Percentiles rank a stretch among this genome's conserved stretches.
phyloP scores from a whole-genome alignment of 306 rosid species.

The Quercus alba region DNA sequence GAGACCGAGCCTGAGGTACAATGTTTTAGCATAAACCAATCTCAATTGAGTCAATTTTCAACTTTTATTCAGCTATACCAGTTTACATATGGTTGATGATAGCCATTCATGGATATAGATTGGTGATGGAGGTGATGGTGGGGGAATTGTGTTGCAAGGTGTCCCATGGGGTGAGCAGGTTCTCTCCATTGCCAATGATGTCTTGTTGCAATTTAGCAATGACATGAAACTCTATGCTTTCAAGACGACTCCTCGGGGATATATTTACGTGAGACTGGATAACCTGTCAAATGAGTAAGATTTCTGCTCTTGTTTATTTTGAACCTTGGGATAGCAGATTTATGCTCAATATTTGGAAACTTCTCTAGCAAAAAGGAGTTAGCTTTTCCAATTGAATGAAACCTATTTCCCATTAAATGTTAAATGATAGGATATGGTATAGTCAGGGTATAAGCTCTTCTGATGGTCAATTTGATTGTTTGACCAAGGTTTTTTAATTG shows the following conservation, averaged over 20 bases:
- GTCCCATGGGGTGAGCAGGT: slow-evolving; percentile 80
- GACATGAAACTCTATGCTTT: slow-evolving; percentile 72
- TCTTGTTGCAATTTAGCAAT: slow-evolving; percentile 47
- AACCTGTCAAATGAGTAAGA: slow-evolving; percentile 65
- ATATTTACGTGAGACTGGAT: slow-evolving; percentile 81
- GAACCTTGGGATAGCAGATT: not conserved
- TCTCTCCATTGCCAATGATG: slow-evolving; percentile 63
- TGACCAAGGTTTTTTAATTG: not conserved
- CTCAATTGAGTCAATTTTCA: not conserved
- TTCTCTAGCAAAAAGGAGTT: not conserved
- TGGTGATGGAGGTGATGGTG: slow-evolving; percentile 90
- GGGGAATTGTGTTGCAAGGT: slow-evolving; percentile 72
- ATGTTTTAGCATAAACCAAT: not conserved
- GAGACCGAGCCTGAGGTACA: slow-evolving; percentile 60
- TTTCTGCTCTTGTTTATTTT: slow-evolving; percentile 18
- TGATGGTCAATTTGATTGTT: not conserved
- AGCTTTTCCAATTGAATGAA: not conserved
- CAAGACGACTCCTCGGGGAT: slow-evolving; percentile 79
- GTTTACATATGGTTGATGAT: slow-evolving; percentile 6
- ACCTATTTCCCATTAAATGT: not conserved
- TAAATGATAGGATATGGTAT: not conserved
- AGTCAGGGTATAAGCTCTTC: not conserved
- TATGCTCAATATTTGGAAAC: not conserved
- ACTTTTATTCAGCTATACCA: slow-evolving; percentile 12
- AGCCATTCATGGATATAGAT: slow-evolving; percentile 35